These are phyloP conservation scores for Galium porrigens DNA, from an alignment of 305 asterid genomes.

Conservation along the genomic window DNA sequence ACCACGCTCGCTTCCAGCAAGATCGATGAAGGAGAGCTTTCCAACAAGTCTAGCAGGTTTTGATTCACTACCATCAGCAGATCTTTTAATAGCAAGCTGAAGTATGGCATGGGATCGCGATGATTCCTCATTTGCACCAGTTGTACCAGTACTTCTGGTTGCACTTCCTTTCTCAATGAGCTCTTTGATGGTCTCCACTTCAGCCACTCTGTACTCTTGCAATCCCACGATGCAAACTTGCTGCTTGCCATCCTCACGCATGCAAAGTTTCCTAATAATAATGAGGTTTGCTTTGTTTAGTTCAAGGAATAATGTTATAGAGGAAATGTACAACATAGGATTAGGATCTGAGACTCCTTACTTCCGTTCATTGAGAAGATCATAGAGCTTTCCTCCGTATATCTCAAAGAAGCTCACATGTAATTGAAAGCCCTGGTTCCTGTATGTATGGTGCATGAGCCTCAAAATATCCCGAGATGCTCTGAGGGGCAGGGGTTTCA, in stretches of 20 bases:
- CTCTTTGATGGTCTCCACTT: slow-evolving; percentile 81
- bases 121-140: slow-evolving; percentile 97
- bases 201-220: slow-evolving; percentile 86
- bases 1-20: slow-evolving; percentile 99
- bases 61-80: slow-evolving; percentile 72
- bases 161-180: slow-evolving; percentile 89
- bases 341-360: slow-evolving; percentile 24
- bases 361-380: slow-evolving; percentile 87
- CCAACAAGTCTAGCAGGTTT: slow-evolving; percentile 88
- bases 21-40: slow-evolving; percentile 95
- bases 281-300: slow-evolving; percentile 9
- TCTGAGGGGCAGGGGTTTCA: slow-evolving; percentile 91
- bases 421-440: slow-evolving; percentile 87
- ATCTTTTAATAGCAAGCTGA: slow-evolving; percentile 78
- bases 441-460: slow-evolving; percentile 83
- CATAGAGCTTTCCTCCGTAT: slow-evolving; percentile 92
- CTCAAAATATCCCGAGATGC: slow-evolving; percentile 87
- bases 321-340: slow-evolving; percentile 3
- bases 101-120: slow-evolving; percentile 98
- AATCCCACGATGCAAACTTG: slow-evolving; percentile 96
- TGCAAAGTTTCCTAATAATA: slow-evolving; percentile 67
- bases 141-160: slow-evolving; percentile 89
- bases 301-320: slow-evolving; percentile 11
- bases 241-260: slow-evolving; percentile 98
- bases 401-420: slow-evolving; percentile 93